phyloP scores from a whole-genome alignment of 352 stramenopile species.

The Phytophthora fragariaefolia region DNA sequence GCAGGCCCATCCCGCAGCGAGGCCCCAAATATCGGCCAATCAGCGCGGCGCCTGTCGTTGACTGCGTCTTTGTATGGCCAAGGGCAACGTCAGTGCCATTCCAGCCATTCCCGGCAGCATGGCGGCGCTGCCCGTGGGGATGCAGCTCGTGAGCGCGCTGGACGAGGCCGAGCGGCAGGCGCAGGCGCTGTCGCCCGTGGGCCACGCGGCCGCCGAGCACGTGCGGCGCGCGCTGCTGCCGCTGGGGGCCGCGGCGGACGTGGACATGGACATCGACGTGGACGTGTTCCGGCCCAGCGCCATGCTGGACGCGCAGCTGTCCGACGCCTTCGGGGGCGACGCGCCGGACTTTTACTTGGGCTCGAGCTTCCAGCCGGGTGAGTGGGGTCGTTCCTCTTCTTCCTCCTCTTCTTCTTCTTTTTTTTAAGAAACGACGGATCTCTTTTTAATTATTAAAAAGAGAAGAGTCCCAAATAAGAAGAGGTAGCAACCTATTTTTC shows the following conservation, averaged over 20 bases:
- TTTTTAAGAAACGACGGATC: not conserved
- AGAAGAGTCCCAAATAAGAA: too few relatives aligned
- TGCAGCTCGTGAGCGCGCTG: slow-evolving; percentile 49
- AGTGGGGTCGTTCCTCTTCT: slow-evolving; percentile 12
- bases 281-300: slow-evolving; percentile 72
- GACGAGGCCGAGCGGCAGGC: slow-evolving; percentile 33
- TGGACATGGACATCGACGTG: slow-evolving; percentile 72
- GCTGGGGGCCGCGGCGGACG: slow-evolving; percentile 33
- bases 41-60: not conserved
- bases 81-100: slow-evolving; percentile 4
- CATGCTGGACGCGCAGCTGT: slow-evolving; percentile 69
- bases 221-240: slow-evolving; percentile 25
- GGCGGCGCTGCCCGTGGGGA: slow-evolving; percentile 37
- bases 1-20: not conserved
- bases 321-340: slow-evolving; percentile 49
- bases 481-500: too few relatives aligned
- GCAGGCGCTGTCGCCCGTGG: slow-evolving; percentile 13
- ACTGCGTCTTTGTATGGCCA: slow-evolving; percentile 25
- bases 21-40: slow-evolving; percentile 19
- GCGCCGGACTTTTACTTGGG: slow-evolving; percentile 34
- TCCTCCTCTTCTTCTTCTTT: not conserved
- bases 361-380: slow-evolving; percentile 48
- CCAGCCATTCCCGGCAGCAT: slow-evolving; percentile 17
- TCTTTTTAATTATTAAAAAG: slow-evolving; percentile 3
- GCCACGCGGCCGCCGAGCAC: slow-evolving; percentile 16